Base-by-base conservation (phyloP, 2,329 filamentous ascomycete genomes). In the Diplodia intermedia region DNA sequence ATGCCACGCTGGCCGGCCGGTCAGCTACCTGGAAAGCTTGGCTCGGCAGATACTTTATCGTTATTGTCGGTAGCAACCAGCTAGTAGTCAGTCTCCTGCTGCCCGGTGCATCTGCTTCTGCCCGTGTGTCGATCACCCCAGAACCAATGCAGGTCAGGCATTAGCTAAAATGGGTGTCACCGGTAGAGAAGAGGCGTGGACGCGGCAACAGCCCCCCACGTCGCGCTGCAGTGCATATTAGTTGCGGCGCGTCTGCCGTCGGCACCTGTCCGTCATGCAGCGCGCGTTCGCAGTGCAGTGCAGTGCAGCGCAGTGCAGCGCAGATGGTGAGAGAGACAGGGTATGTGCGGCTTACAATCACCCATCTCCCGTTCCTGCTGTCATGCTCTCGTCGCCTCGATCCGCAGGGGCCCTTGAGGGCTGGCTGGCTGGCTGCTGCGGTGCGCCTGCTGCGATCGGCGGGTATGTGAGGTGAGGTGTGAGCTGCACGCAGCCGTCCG, bases 141-240 rank as follows among this genome's bases (percentile, higher is more conserved):
- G 56, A 61, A 49, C 40, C 15, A 20, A 14, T 12, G 38, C 26
- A 49, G 23, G 31, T 31, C 31, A 31, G 31, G 31, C 31, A 31
- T 31, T 31, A 31, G 31, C 8, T 1, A 31, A 31, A 4, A n/a
- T 26, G 38, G 8, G 31, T 26, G 38, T 26, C n/a, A 40, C n/a
- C 31, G 11, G 9, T 14, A 15, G 15, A 8, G 14, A 5, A n/a
- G 18, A 26, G 26, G 56, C 56, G 40, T 61, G 56, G 43, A 49
- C 56, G 56, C 20, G 56, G 56, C 40, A 61, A 20, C 38, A 61
- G 56, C 56, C 56, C 56, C 56, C 56, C 56, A 61, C 56, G 56
- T 61, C 56, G 56, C 36, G 40, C 56, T 61, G 56, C 56, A 61
- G 38, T 38, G 55, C 55, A 43, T 57, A 12, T 36, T 14, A n/a